Conservation (phyloP, 306 rosid genomes). For the Psophocarpus tetragonolobus region DNA sequence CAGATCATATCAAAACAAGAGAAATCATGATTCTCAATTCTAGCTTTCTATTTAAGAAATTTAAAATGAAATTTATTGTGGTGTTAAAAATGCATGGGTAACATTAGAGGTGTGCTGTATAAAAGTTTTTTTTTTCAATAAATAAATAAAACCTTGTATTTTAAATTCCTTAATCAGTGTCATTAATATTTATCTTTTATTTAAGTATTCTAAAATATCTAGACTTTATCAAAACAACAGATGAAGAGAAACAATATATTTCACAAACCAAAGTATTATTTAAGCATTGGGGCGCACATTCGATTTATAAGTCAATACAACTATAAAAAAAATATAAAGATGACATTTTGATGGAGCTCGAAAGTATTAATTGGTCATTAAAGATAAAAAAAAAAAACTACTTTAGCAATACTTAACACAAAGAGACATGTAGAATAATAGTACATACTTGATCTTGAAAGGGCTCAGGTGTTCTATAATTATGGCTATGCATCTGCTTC, state of each 20-base stretch:
- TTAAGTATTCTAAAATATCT: neutral
- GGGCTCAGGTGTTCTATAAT: conserved; percentile 62
- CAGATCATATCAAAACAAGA: neutral
- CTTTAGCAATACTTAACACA: neutral
- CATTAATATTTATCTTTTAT: too few relatives aligned
- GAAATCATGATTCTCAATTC: neutral
- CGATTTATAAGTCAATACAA: neutral
- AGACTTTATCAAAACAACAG: neutral
- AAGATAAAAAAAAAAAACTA: neutral
- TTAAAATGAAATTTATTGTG: too few relatives aligned
- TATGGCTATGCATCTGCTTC: conserved; percentile 78
- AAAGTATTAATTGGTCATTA: neutral
- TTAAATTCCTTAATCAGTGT: too few relatives aligned
- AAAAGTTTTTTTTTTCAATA: too few relatives aligned
- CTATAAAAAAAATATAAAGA: neutral
- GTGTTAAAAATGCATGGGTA: too few relatives aligned
- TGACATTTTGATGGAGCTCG: neutral
- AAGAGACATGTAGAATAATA: too few relatives aligned
- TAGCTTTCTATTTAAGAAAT: neutral
- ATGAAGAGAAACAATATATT: neutral
- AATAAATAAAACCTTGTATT: too few relatives aligned
- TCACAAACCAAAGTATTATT: neutral
- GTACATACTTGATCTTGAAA: conserved; percentile 62
- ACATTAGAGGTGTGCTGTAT: too few relatives aligned
- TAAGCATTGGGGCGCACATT: neutral